These are phyloP conservation scores for Setaria viridis DNA, from an alignment of 202 grass and related monocot species.

Conservation along the genomic window DNA sequence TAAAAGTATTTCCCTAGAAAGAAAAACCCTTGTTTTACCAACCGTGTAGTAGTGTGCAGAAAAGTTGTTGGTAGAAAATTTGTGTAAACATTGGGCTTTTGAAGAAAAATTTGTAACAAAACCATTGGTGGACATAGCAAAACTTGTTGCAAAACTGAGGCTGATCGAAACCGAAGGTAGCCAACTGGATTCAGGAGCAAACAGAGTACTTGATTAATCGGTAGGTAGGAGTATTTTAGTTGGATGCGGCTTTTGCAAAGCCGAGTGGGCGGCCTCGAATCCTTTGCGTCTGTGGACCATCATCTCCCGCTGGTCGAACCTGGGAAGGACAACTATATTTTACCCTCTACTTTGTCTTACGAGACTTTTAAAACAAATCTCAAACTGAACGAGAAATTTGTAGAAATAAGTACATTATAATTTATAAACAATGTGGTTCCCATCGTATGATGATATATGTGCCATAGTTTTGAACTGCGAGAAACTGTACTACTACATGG, in stretches of 20 bases:
- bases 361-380: not conserved
- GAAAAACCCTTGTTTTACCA: no score
- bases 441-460: no score
- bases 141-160: not conserved
- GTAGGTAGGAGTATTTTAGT: not conserved
- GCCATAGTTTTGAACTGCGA: no score
- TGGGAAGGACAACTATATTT: not conserved
- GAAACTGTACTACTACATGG: no score
- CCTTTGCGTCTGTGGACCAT: not conserved
- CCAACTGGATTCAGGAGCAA: constrained; percentile 1
- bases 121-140: not conserved
- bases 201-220: not conserved
- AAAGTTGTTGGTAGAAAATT: no score
- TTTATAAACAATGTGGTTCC: no score
- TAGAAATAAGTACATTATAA: no score
- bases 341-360: not conserved
- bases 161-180: not conserved
- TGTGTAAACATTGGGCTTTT: no score
- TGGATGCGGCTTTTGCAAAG: constrained; percentile 24
- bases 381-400: not conserved
- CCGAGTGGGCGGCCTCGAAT: constrained; percentile 14
- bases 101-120: no score
- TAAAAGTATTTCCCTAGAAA: no score
- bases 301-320: not conserved
- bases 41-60: no score